Percentiles rank a stretch among this genome's conserved stretches.
phyloP scores from a whole-genome alignment of 2,329 filamentous ascomycete species.

The Phoma herbarum region DNA sequence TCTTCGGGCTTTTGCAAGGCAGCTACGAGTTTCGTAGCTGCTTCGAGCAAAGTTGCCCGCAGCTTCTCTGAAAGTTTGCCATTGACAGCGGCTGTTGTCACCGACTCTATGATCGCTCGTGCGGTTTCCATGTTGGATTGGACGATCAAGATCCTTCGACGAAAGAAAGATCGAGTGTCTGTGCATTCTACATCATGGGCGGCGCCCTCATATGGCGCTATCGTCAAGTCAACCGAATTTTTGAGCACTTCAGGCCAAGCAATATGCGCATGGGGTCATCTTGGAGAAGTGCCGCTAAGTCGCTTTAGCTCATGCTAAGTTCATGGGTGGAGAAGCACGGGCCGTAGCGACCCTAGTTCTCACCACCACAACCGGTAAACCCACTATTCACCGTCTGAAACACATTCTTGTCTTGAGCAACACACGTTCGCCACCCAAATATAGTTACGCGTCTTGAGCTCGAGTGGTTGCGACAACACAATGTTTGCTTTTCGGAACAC shows the following conservation, averaged over 20 bases:
- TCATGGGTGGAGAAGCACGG: neutral
- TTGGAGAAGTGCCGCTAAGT: neutral
- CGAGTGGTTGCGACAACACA: neutral
- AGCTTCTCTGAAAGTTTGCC: slow-evolving; percentile 2
- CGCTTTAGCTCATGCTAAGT: neutral
- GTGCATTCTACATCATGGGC: neutral
- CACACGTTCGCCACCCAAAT: too few species aligned
- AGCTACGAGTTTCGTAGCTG: slow-evolving; percentile 6
- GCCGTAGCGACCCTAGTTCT: neutral
- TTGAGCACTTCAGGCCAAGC: neutral
- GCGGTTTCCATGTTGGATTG: slow-evolving; percentile 1
- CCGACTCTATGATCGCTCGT: neutral
- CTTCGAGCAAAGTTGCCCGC: slow-evolving; percentile 3
- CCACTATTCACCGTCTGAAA: neutral
- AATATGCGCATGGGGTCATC: neutral
- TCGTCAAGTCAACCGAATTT: neutral
- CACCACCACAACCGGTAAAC: neutral
- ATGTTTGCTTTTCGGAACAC: neutral
- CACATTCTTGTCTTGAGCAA: neutral
- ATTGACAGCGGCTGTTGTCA: neutral
- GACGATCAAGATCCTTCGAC: neutral
- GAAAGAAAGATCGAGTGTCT: neutral
- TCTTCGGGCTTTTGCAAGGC: slow-evolving; percentile 13
- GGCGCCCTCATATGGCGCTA: neutral
- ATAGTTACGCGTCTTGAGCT: neutral